phyloP scores from a whole-genome alignment of 108 stramenopile species.

The Asterionellopsis glacialis region DNA sequence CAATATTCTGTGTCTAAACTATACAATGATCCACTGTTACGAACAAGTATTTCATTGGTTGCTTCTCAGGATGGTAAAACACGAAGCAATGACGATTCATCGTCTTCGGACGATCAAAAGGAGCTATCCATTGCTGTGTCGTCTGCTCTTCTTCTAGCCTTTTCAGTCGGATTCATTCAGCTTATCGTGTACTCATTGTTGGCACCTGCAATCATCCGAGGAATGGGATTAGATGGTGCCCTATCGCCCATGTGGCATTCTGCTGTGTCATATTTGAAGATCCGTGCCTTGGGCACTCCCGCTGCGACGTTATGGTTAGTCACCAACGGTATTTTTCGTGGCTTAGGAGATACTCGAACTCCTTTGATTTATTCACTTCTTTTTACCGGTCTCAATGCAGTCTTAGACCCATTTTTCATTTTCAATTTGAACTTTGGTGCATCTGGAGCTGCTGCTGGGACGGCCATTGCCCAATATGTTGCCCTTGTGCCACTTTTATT shows the following conservation, averaged over 20 bases:
- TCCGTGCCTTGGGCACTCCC: slow-evolving; percentile 82
- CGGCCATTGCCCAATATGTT: slow-evolving; percentile 79
- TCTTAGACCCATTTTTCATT: slow-evolving; percentile 88
- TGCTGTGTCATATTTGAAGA: slow-evolving; percentile 74
- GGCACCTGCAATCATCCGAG: slow-evolving; percentile 48
- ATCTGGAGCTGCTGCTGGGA: slow-evolving; percentile 89
- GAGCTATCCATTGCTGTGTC: slow-evolving; percentile 71
- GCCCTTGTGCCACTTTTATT: slow-evolving; percentile 76
- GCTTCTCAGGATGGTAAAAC: slow-evolving; percentile 75
- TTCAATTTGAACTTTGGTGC: slow-evolving; percentile 79
- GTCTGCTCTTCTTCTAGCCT: slow-evolving; percentile 81
- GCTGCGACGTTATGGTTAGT: slow-evolving; percentile 91
- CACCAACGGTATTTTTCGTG: slow-evolving; percentile 91
- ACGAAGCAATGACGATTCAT: slow-evolving; percentile 14
- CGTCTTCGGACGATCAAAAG: slow-evolving; percentile 9
- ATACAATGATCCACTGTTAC: slow-evolving; percentile 89
- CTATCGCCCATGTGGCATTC: slow-evolving; percentile 73
- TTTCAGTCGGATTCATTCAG: slow-evolving; percentile 76
- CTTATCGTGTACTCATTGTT: slow-evolving; percentile 61
- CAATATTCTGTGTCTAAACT: slow-evolving; percentile 88
- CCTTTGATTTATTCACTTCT: slow-evolving; percentile 77
- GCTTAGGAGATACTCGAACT: slow-evolving; percentile 87
- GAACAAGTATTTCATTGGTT: slow-evolving; percentile 86
- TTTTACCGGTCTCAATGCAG: slow-evolving; percentile 76
- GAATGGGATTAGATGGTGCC: slow-evolving; percentile 65